Base-by-base conservation (phyloP, 2,329 filamentous ascomycete species). In the Xylariaceae sp. region DNA sequence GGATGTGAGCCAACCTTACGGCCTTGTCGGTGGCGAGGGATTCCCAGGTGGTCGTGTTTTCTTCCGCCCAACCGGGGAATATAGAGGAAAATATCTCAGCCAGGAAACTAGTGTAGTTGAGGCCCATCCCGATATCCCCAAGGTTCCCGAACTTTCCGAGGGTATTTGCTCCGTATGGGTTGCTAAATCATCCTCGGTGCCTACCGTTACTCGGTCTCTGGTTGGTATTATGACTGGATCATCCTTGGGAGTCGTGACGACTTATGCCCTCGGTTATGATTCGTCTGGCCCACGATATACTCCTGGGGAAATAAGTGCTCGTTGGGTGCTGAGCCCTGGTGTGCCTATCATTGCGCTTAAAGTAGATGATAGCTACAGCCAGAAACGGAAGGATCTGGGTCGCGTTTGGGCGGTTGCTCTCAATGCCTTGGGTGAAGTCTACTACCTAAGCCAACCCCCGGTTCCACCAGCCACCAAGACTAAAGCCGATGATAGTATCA, bases 391-490 rank as follows among this genome's bases (percentile, higher is more conserved):
- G 66, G 74, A 80, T 3, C 76, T 85, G 47, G 81, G 83, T 12
- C 85, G 92, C 26, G 81, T 94, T 12, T 97, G 91, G 90, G 90
- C 89, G n/a, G 86, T 92, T 40, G 89, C 84, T n/a, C 72, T 99
- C 49, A 99, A 99, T 68, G 92, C 94, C 0, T 76, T 99, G 8
- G 94, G 94, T 1, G 94, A 99, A 69, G 76, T 96, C 0, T 97
- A 87, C 69, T 96, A 92, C 62, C 76, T 97, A 1, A 87, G 81
- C 1, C 84, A 89, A 46, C 77, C 86, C 6, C 90, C 89, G 0
- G 77, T 78, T 34, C 74, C 79, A 18, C 75, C 80, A 7, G 62
- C 75, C 4, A 74, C 76, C 30, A 77, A 78, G 52, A 70, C 70
- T 34, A 78, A 73, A 58, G 68, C 72, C 2, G 76, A 85, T 34